Conservation (phyloP, 2,329 filamentous ascomycete genomes). For the Davidsoniella virescens region DNA sequence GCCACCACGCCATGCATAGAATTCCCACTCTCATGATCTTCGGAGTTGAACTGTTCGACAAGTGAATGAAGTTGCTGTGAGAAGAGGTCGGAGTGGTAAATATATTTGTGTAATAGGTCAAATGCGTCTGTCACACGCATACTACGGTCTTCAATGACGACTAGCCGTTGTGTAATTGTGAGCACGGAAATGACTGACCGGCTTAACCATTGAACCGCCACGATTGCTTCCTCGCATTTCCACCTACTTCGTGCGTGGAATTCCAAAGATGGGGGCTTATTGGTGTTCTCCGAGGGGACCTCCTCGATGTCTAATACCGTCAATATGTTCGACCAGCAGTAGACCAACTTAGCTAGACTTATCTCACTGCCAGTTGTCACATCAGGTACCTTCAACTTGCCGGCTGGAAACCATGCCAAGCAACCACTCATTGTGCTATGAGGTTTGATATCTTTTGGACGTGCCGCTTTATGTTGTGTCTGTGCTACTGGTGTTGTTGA, state of each 20-base stretch:
- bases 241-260: slow-evolving; percentile 77
- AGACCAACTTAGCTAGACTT: slow-evolving; percentile 76
- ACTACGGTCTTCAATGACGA: slow-evolving; percentile 77
- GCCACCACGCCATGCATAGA: slow-evolving; percentile 92
- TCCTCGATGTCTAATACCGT: slow-evolving; percentile 83
- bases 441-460: slow-evolving; percentile 78
- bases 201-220: slow-evolving; percentile 92
- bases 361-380: slow-evolving; percentile 48
- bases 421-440: slow-evolving; percentile 90
- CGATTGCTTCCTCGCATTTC: slow-evolving; percentile 89
- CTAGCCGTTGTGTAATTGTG: slow-evolving; percentile 82
- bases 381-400: slow-evolving; percentile 69
- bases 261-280: slow-evolving; percentile 60
- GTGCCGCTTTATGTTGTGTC: slow-evolving; percentile 83
- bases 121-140: slow-evolving; percentile 91
- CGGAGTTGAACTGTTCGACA: slow-evolving; percentile 62
- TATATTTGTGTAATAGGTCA: slow-evolving; percentile 78
- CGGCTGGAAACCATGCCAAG: slow-evolving; percentile 91
- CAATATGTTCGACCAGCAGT: slow-evolving; percentile 97
- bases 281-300: slow-evolving; percentile 47
- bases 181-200: slow-evolving; percentile 80
- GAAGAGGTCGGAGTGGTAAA: slow-evolving; percentile 83
- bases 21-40: slow-evolving; percentile 48
- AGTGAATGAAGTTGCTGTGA: slow-evolving; percentile 70
- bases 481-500: slow-evolving; percentile 93